These are phyloP conservation scores for Phialophora verrucosa DNA, from an alignment of 2,329 filamentous ascomycete genomes.

Conservation along the genomic window DNA sequence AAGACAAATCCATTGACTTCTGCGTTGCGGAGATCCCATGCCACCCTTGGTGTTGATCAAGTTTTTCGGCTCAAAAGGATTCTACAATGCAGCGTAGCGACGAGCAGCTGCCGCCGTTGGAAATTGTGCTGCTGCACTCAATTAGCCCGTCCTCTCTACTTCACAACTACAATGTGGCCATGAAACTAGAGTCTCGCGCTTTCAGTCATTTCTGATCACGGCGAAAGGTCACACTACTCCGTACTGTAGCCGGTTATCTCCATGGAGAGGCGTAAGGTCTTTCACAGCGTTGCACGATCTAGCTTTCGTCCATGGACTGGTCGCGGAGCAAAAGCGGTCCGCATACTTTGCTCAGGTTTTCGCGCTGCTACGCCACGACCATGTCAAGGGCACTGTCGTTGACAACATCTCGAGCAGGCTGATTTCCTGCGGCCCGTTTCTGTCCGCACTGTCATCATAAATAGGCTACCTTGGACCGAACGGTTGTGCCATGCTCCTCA, in stretches of 20 bases:
- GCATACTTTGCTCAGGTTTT: background rate
- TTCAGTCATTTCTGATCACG: background rate
- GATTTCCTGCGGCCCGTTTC: conserved; percentile 3
- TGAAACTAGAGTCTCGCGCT: background rate
- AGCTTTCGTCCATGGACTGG: background rate
- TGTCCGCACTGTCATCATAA: background rate
- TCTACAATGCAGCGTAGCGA: background rate
- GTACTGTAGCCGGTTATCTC: background rate
- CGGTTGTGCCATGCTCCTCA: background rate
- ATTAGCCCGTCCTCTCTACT: background rate
- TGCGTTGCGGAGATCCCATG: background rate
- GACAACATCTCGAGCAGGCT: background rate
- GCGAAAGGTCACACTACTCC: background rate
- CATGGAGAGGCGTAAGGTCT: background rate
- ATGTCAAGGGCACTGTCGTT: background rate
- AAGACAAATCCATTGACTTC: background rate
- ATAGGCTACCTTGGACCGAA: background rate
- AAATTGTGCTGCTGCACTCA: background rate
- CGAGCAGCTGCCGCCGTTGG: too few relatives aligned
- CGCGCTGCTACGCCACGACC: background rate
- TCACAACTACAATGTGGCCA: background rate
- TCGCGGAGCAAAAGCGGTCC: background rate
- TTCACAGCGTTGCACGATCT: background rate
- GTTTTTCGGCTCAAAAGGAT: background rate
- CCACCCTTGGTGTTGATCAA: background rate